phyloP scores from a whole-genome alignment of 2,329 filamentous ascomycete species.

The Scortechinia acanthostroma region DNA sequence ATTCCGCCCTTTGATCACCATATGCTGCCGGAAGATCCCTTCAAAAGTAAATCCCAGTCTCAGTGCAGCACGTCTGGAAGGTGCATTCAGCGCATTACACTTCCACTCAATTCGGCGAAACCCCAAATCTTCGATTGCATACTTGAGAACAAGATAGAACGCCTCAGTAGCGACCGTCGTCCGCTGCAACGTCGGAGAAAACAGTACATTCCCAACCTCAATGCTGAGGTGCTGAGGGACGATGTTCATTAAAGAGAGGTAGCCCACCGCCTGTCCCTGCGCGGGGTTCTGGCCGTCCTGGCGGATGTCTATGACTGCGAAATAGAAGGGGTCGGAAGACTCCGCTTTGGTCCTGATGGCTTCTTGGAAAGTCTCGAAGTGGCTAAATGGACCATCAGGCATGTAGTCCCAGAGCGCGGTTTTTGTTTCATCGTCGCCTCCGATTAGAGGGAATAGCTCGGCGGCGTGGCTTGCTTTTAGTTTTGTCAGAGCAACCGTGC shows the following conservation, averaged over 20 bases:
- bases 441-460: background rate
- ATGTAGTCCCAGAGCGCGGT: conserved; percentile 30
- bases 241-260: conserved; percentile 38
- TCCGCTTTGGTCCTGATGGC: conserved; percentile 11
- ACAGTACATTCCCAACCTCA: conserved; percentile 50
- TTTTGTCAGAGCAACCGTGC: background rate
- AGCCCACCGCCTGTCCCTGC: conserved; percentile 15
- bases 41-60: conserved; percentile 52
- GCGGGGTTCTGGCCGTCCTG: conserved; percentile 9
- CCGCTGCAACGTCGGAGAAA: conserved; percentile 37
- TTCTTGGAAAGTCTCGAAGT: conserved; percentile 15
- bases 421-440: background rate
- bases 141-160: conserved; percentile 42
- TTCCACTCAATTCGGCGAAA: conserved; percentile 60
- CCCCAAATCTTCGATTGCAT: conserved; percentile 42
- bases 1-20: conserved; percentile 45
- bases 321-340: conserved; percentile 29
- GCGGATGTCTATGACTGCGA: conserved; percentile 27
- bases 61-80: conserved; percentile 42
- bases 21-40: conserved; percentile 52
- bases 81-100: conserved; percentile 44
- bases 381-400: conserved; percentile 19
- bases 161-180: conserved; percentile 49
- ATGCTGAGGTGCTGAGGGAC: conserved; percentile 35
- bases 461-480: background rate